Conservation (phyloP, 2,329 filamentous ascomycete genomes). For the Aspergillus ruber region DNA sequence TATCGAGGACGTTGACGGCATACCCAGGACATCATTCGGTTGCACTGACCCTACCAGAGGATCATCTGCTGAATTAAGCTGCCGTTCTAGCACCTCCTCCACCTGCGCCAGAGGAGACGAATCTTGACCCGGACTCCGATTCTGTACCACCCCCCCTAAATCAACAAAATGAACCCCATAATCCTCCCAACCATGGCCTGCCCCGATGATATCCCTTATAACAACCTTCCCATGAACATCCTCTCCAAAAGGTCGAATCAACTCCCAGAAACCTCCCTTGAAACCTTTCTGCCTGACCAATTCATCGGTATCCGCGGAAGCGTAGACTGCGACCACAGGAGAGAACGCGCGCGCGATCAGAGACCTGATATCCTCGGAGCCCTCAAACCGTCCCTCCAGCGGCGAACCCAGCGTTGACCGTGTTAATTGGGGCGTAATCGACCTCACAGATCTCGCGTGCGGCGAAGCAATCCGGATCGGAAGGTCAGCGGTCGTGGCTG, state of each 20-base stretch:
- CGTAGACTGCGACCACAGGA: constrained; percentile 78
- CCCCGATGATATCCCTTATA: constrained; percentile 81
- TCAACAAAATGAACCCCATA: constrained; percentile 81
- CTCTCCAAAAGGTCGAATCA: constrained; percentile 88
- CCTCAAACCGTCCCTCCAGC: constrained; percentile 49
- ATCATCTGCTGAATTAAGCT: constrained; percentile 69
- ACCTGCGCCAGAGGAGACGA: constrained; percentile 50
- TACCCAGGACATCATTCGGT: constrained; percentile 23
- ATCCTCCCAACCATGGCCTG: constrained; percentile 77
- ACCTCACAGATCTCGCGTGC: constrained; percentile 53
- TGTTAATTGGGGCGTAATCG: constrained; percentile 46
- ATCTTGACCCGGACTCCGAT: constrained; percentile 28
- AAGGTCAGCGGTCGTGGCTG: constrained; percentile 58
- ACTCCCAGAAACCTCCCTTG: constrained; percentile 69
- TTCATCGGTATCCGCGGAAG: constrained; percentile 79
- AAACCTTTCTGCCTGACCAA: constrained; percentile 80
- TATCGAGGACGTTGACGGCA: constrained; percentile 61
- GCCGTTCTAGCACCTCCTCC: constrained; percentile 72
- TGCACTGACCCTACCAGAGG: constrained; percentile 25
- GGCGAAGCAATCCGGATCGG: constrained; percentile 64
- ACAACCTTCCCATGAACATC: constrained; percentile 79
- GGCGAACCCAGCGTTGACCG: constrained; percentile 40
- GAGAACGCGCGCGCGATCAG: constrained; percentile 80
- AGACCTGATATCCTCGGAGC: constrained; percentile 51
- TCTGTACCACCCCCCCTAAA: constrained; percentile 43